phyloP scores from a whole-genome alignment of 768 basidiomycete species.

The Xerocomellus dryophilus region DNA sequence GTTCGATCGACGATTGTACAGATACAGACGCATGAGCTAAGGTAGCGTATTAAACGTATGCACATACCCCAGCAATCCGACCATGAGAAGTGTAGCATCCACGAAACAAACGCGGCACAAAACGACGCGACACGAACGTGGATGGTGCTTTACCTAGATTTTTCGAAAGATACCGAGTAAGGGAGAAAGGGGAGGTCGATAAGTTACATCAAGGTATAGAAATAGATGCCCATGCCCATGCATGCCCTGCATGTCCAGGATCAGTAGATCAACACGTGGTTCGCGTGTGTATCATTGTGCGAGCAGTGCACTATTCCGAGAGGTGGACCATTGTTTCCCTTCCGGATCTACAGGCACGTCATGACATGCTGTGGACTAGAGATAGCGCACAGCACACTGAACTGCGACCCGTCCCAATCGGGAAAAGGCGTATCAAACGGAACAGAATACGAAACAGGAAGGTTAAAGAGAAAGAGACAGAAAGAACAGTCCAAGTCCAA shows the following conservation, averaged over 20 bases:
- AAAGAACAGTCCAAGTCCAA: neutral
- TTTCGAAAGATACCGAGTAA: neutral
- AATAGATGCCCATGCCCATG: slow-evolving; percentile 1
- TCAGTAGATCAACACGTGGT: slow-evolving; percentile 4
- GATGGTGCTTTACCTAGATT: neutral
- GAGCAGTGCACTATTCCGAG: neutral
- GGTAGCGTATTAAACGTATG: neutral
- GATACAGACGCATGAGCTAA: neutral
- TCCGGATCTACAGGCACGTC: slow-evolving; percentile 1
- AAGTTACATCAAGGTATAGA: slow-evolving; percentile 18
- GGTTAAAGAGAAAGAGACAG: neutral
- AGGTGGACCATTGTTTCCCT: neutral
- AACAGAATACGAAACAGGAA: slow-evolving; percentile 3
- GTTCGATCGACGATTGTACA: neutral
- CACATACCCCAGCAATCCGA: neutral
- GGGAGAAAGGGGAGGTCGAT: slow-evolving; percentile 1
- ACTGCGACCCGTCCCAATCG: neutral
- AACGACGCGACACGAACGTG: neutral
- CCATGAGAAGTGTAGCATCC: neutral
- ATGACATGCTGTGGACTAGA: slow-evolving; percentile 2
- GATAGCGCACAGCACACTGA: slow-evolving; percentile 1
- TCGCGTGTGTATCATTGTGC: neutral
- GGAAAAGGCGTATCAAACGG: slow-evolving; percentile 5
- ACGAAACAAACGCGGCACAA: neutral
- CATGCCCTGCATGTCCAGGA: neutral